Base-by-base conservation (phyloP, 2,329 filamentous ascomycete species). In the Colletotrichum echinochloae region DNA sequence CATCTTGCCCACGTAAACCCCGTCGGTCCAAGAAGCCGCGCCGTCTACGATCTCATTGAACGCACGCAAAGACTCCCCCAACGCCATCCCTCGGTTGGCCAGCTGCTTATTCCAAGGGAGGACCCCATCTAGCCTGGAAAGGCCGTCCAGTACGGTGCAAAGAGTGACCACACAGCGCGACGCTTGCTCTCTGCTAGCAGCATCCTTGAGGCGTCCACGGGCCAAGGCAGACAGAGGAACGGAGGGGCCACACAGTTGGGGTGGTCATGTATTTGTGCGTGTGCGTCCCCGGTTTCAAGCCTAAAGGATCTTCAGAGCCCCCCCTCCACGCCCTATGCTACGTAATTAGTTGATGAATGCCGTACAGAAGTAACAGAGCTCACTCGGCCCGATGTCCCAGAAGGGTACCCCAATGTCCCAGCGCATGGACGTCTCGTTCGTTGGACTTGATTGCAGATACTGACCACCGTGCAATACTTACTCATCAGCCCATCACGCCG, bases 231-330 rank as follows among this genome's bases (percentile, higher is more conserved):
- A 39, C 33, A 14, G 28, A 5, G 20, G 37, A 52, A 28, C 26
- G 49, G 35, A 33, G 46, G 64, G 64, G 28, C 37, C 56, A 46
- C 56, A 46, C 55, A 37, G 64, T 52, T 62, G 39, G 48, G 39
- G 39, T 41, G 8, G 30, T 4, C 8, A 33, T 33, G 30, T 33
- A 33, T 33, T 33, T 33, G 30, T 33, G n/a, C n/a, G n/a, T 35
- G 35, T 39, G 37, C 49, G n/a, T 48, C 65, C 49, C 59, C 44
- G 37, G 60, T 48, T 65, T 68, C 60, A 44, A 57, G 57, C 30
- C 26, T 12, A 20, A 65, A 68, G 65, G 30, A 39, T 67, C 49
- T 67, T 54, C 55, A 59, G 12, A 41, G 26, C 2, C 6, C 28
- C 28, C 30, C 12, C 57, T 26, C 57, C 57, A 12, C 11, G 39